phyloP scores from a whole-genome alignment of 176 grass and related monocot species.

The Juncus effusus region DNA sequence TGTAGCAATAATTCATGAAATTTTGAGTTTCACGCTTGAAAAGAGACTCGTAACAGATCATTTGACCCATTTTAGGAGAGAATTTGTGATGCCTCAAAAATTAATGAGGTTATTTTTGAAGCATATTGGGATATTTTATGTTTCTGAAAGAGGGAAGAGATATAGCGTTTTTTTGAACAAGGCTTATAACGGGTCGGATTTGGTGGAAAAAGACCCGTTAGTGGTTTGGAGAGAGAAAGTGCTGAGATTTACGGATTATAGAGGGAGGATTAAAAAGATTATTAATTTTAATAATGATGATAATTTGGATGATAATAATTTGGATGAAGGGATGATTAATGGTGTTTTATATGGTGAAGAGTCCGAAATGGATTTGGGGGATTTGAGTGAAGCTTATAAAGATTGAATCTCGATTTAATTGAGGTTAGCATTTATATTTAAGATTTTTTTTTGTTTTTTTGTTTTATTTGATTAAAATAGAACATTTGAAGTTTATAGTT shows the following conservation, averaged over 20 bases:
- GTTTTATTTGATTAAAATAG: too few species aligned
- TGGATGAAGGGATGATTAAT: slow-evolving; percentile 36
- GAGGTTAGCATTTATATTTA: slow-evolving; percentile 9
- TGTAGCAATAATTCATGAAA: slow-evolving; percentile 76
- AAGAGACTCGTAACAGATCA: slow-evolving; percentile 88
- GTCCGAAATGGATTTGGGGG: slow-evolving; percentile 53
- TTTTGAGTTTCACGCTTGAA: slow-evolving; percentile 77
- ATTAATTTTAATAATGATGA: slow-evolving; percentile 27
- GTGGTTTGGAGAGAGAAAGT: slow-evolving; percentile 72
- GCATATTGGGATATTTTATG: slow-evolving; percentile 88
- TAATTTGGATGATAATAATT: slow-evolving; percentile 21
- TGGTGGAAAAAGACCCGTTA: slow-evolving; percentile 54
- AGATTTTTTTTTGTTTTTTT: neutral
- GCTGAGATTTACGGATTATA: slow-evolving; percentile 54
- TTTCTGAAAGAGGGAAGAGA: slow-evolving; percentile 76
- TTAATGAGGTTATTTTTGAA: slow-evolving; percentile 76
- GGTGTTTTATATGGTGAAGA: slow-evolving; percentile 38
- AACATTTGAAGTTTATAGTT: too few species aligned
- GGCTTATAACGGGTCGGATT: slow-evolving; percentile 66
- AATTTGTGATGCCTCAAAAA: slow-evolving; percentile 95
- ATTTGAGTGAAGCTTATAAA: slow-evolving; percentile 36
- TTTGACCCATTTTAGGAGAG: slow-evolving; percentile 68
- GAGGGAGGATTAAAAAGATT: slow-evolving; percentile 58
- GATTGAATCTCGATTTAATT: slow-evolving; percentile 22
- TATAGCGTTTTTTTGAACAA: slow-evolving; percentile 73